Percentiles rank a stretch among this genome's conserved stretches.
These are phyloP conservation scores for Knoxia roxburghii DNA, from an alignment of 257 asterid species.

Conservation along the genomic window DNA sequence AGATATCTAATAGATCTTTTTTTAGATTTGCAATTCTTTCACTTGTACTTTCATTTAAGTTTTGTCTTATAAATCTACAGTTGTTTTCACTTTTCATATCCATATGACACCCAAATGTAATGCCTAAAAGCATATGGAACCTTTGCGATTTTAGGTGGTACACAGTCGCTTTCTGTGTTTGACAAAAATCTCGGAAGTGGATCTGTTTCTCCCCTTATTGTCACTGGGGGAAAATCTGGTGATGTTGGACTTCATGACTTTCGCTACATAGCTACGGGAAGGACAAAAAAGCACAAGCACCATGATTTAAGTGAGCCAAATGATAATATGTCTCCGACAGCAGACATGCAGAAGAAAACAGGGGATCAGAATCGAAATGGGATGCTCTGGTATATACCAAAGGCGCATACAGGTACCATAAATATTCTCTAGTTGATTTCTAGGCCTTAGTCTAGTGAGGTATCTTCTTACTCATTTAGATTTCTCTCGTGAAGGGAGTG, in stretches of 20 bases:
- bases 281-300: slow-evolving; percentile 79
- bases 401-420: slow-evolving; percentile 90
- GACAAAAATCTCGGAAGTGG: slow-evolving; percentile 95
- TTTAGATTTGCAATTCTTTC: no score
- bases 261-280: slow-evolving; percentile 98
- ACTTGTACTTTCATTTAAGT: not conserved
- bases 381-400: slow-evolving; percentile 99
- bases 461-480: slow-evolving; percentile 21
- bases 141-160: slow-evolving; percentile 67
- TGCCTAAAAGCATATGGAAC: not conserved
- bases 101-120: not conserved
- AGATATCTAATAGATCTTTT: no score
- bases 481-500: slow-evolving; percentile 53
- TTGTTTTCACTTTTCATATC: not conserved
- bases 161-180: slow-evolving; percentile 76
- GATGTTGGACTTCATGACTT: slow-evolving; percentile 98
- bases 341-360: slow-evolving; percentile 59
- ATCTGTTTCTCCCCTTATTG: slow-evolving; percentile 83
- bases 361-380: slow-evolving; percentile 99
- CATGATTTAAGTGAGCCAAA: slow-evolving; percentile 52
- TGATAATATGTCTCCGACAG: slow-evolving; percentile 48
- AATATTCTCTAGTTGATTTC: slow-evolving; percentile 8
- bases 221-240: slow-evolving; percentile 92
- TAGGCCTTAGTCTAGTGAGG: slow-evolving; percentile 12
- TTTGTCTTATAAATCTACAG: not conserved